Percentiles rank a stretch among this genome's conserved stretches.
Evolutionary conservation across 1,284 basidiomycete species (phyloP).

Genomic region (Cutaneotrichosporon spelunceum): DNA sequence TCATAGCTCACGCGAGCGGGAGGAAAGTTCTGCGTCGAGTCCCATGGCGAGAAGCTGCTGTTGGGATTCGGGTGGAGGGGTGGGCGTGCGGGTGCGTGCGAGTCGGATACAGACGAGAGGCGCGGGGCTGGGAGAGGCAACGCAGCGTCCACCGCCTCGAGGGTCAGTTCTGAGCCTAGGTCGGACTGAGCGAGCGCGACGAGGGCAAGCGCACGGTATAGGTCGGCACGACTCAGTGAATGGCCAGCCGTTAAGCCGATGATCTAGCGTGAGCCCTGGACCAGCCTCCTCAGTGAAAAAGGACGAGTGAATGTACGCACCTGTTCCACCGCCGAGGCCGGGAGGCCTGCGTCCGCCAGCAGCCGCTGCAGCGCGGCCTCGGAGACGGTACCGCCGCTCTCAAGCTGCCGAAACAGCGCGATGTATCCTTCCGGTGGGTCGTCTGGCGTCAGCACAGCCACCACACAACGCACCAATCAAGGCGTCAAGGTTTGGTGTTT

Average conservation of each 20-base stretch:
- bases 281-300: background rate
- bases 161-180: slow-evolving; percentile 52
- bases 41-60: slow-evolving; percentile 38
- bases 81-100: slow-evolving; percentile 9
- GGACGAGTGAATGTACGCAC: slow-evolving; percentile 54
- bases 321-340: slow-evolving; percentile 74
- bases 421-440: slow-evolving; percentile 75
- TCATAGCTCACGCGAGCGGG: background rate
- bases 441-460: slow-evolving; percentile 57
- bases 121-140: slow-evolving; percentile 66
- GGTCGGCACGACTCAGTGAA: slow-evolving; percentile 56
- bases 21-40: slow-evolving; percentile 27
- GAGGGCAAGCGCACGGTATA: slow-evolving; percentile 80
- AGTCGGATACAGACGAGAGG: slow-evolving; percentile 44
- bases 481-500: slow-evolving; percentile 23
- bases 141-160: slow-evolving; percentile 74
- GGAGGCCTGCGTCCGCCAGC: slow-evolving; percentile 67
- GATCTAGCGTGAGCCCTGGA: slow-evolving; percentile 57
- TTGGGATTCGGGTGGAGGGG: background rate
- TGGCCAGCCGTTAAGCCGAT: slow-evolving; percentile 61
- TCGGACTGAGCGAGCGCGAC: slow-evolving; percentile 68
- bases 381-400: slow-evolving; percentile 70
- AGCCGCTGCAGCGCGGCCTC: slow-evolving; percentile 75
- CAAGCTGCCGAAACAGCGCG: slow-evolving; percentile 67
- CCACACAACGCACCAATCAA: slow-evolving; percentile 31